These are phyloP conservation scores for Podochytrium sp. DNA, from an alignment of 192 early-diverging fungal genomes.

Conservation along the genomic window DNA sequence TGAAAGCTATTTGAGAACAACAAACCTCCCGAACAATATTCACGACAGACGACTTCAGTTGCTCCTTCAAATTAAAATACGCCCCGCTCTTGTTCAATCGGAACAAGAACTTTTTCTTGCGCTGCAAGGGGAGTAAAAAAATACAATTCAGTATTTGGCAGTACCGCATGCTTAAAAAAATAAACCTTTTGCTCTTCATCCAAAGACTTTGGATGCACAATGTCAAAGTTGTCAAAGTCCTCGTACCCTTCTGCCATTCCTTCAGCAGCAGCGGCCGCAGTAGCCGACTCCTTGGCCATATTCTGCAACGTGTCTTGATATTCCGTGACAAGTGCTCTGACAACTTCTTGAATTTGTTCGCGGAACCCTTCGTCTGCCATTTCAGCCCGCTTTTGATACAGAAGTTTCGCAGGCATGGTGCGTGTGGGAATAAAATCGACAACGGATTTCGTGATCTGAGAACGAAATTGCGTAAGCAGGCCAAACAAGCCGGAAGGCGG, in stretches of 20 bases:
- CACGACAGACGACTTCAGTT: constrained; percentile 58
- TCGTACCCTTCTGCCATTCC: not conserved
- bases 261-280: constrained; percentile 9
- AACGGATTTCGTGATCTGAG: constrained; percentile 60
- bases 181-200: constrained; percentile 47
- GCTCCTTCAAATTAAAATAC: constrained; percentile 65
- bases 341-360: constrained; percentile 54
- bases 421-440: constrained; percentile 57
- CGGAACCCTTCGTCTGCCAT: constrained; percentile 56
- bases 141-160: not conserved
- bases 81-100: constrained; percentile 64
- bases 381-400: constrained; percentile 50
- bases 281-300: not conserved
- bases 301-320: constrained; percentile 30
- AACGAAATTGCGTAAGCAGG: not conserved
- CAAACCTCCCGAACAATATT: constrained; percentile 60
- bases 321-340: constrained; percentile 54
- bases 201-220: constrained; percentile 19
- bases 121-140: constrained; percentile 24
- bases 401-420: constrained; percentile 44
- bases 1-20: too few species aligned
- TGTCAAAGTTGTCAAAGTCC: constrained; percentile 19
- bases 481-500: not conserved
- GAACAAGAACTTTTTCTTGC: constrained; percentile 59
- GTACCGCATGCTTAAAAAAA: not conserved